These are phyloP conservation scores for Paulownia fortunei DNA, from an alignment of 257 asterid species.

Conservation along the genomic window DNA sequence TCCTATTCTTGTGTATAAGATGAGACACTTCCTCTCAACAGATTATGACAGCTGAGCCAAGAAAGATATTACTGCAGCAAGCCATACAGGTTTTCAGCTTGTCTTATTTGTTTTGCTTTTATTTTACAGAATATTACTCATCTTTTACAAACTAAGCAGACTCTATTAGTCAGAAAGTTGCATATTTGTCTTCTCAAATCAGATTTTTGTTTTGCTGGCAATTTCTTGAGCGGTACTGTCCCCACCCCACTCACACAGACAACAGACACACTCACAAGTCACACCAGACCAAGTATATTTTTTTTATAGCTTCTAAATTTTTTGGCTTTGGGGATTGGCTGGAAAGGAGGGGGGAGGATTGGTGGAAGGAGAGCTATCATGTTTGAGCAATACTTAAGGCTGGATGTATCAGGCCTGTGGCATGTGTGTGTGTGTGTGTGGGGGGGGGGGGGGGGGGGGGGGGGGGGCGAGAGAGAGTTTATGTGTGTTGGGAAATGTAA, in stretches of 20 bases:
- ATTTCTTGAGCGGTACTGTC: slow-evolving; percentile 40
- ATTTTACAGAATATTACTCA: slow-evolving; percentile 4
- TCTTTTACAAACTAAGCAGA: slow-evolving; percentile 20
- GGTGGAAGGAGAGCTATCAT: slow-evolving; percentile 24
- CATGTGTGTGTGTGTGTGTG: not conserved
- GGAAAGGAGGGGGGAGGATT: slow-evolving; percentile 30
- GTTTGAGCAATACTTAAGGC: not conserved
- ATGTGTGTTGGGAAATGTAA: slow-evolving; percentile 25
- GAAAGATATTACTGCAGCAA: slow-evolving; percentile 32
- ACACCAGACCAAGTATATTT: slow-evolving; percentile 8
- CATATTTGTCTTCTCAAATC: not conserved
- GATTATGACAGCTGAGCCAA: slow-evolving; percentile 57
- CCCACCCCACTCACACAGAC: too few relatives aligned
- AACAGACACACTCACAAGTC: too few relatives aligned
- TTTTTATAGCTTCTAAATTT: slow-evolving; percentile 21
- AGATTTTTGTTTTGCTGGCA: not conserved
- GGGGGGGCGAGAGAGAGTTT: not conserved
- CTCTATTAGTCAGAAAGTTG: slow-evolving; percentile 8
- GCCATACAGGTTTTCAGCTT: slow-evolving; percentile 22
- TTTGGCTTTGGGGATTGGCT: slow-evolving; percentile 30
- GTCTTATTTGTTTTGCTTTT: slow-evolving; percentile 29
- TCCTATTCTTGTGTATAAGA: slow-evolving; percentile 29
- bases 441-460: not conserved
- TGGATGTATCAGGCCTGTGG: not conserved
- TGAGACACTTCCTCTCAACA: slow-evolving; percentile 33